A percentile compares a stretch with the other conserved stretches of the same genome.
Evolutionary conservation across 2,329 filamentous ascomycete genomes (phyloP).

Genomic region (Ceratocystis huliohia): DNA sequence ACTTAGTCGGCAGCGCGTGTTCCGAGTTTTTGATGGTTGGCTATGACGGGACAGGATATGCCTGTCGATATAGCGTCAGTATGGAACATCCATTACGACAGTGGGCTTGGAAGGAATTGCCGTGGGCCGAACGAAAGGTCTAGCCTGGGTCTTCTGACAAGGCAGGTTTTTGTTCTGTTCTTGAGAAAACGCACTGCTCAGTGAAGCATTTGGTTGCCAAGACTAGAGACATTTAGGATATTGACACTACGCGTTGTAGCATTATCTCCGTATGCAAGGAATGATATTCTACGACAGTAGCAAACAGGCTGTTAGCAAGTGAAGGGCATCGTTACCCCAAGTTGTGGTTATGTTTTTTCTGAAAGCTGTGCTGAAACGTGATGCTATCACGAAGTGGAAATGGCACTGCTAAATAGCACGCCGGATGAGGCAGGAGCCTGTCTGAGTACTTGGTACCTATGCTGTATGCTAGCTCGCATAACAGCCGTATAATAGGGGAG

Average conservation of each 20-base stretch:
- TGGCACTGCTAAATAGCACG: too few species aligned
- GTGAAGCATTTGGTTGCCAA: background rate
- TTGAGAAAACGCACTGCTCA: background rate
- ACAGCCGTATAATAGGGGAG: too few species aligned
- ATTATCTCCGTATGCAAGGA: background rate
- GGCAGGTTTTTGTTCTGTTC: background rate
- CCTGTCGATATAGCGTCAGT: slow-evolving; percentile 4
- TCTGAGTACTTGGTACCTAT: background rate
- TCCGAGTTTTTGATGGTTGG: slow-evolving; percentile 7
- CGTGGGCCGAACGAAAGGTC: slow-evolving; percentile 14
- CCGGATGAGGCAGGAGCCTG: background rate
- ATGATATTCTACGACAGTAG: background rate
- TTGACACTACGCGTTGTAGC: background rate
- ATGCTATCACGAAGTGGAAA: background rate
- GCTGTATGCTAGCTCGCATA: background rate
- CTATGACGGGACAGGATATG: slow-evolving; percentile 3
- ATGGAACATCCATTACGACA: slow-evolving; percentile 3
- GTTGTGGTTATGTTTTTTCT: background rate
- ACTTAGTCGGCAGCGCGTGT: slow-evolving; percentile 6
- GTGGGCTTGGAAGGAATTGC: slow-evolving; percentile 13
- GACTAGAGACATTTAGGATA: background rate
- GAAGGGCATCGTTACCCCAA: background rate
- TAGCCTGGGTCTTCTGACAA: slow-evolving; percentile 2
- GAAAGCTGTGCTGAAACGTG: background rate
- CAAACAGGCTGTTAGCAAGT: background rate